Percentiles rank a stretch among this genome's conserved stretches.
Evolutionary conservation across 805 yeast species (phyloP).

Genomic region (Candida railenensis): DNA sequence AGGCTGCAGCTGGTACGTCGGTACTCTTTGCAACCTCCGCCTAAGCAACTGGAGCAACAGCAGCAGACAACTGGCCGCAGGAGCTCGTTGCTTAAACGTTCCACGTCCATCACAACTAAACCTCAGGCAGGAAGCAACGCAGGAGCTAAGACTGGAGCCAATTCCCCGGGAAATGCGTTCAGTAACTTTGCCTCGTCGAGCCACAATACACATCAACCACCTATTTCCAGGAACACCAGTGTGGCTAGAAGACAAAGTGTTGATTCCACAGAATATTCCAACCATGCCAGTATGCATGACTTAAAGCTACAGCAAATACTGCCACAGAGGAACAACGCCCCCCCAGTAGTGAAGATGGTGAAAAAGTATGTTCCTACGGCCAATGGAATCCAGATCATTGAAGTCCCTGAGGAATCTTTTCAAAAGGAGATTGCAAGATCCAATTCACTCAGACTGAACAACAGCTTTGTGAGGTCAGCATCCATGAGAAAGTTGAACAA

Average conservation of each 20-base stretch:
- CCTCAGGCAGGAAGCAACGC: constrained; percentile 10
- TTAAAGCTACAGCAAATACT: constrained; percentile 25
- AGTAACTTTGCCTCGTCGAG: constrained; percentile 5
- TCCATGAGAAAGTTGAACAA: constrained; percentile 8
- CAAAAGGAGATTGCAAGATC: constrained; percentile 37
- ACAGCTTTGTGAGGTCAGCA: constrained; percentile 22
- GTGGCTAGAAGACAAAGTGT: constrained; percentile 1
- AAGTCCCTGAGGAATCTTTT: constrained; percentile 55
- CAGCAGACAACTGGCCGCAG: constrained; percentile 4
- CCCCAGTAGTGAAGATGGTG: constrained; percentile 41
- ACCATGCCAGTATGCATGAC: constrained; percentile 35
- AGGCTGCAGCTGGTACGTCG: background rate
- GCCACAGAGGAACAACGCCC: background rate
- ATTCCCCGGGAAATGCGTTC: constrained; percentile 1
- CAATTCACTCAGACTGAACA: constrained; percentile 37
- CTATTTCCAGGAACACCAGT: background rate
- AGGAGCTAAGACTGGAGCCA: background rate
- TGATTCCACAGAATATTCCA: constrained; percentile 16
- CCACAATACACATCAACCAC: background rate
- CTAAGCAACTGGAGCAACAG: constrained; percentile 1
- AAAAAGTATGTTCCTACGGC: constrained; percentile 75
- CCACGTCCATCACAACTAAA: constrained; percentile 8
- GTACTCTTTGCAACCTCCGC: background rate
- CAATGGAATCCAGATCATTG: constrained; percentile 65
- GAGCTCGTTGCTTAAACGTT: constrained; percentile 6